phyloP scores from a whole-genome alignment of 768 basidiomycete genomes.

The Candolleomyces eurysporus region DNA sequence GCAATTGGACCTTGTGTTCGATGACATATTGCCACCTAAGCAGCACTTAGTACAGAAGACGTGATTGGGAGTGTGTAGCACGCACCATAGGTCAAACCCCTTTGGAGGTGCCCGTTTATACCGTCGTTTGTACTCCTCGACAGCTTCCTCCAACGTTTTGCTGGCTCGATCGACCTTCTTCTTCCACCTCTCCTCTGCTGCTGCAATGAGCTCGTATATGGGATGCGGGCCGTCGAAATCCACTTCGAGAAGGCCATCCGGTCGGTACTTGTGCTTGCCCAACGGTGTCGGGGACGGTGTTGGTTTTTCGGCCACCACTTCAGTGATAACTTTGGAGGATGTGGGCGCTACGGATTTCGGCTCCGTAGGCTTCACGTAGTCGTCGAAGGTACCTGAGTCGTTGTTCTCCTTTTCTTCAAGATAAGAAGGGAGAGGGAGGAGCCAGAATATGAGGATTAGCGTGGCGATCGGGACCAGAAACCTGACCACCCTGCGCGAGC shows the following conservation, averaged over 20 bases:
- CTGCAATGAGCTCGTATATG: slow-evolving; percentile 70
- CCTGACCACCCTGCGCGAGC: neutral
- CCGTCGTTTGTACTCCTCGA: slow-evolving; percentile 69
- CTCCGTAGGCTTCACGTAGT: too few relatives aligned
- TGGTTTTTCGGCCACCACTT: neutral
- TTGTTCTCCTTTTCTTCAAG: neutral
- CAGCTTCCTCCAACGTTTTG: slow-evolving; percentile 70
- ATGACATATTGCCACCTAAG: slow-evolving; percentile 55
- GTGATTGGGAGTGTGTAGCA: slow-evolving; percentile 16
- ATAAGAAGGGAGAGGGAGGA: neutral
- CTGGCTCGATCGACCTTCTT: slow-evolving; percentile 66
- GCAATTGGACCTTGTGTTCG: slow-evolving; percentile 69
- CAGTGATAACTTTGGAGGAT: neutral
- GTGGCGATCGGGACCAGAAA: neutral
- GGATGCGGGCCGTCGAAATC: slow-evolving; percentile 56
- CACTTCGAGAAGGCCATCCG: slow-evolving; percentile 41
- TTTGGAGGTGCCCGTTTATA: slow-evolving; percentile 79
- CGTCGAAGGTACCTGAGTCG: neutral
- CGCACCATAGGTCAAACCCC: slow-evolving; percentile 87
- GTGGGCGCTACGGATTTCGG: too few relatives aligned
- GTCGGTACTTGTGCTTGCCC: slow-evolving; percentile 31
- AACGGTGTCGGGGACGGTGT: slow-evolving; percentile 11
- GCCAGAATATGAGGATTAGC: neutral
- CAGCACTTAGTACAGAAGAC: neutral
- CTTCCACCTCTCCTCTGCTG: slow-evolving; percentile 65